phyloP scores from a whole-genome alignment of 306 rosid genomes.

The Trifolium fragiferum region DNA sequence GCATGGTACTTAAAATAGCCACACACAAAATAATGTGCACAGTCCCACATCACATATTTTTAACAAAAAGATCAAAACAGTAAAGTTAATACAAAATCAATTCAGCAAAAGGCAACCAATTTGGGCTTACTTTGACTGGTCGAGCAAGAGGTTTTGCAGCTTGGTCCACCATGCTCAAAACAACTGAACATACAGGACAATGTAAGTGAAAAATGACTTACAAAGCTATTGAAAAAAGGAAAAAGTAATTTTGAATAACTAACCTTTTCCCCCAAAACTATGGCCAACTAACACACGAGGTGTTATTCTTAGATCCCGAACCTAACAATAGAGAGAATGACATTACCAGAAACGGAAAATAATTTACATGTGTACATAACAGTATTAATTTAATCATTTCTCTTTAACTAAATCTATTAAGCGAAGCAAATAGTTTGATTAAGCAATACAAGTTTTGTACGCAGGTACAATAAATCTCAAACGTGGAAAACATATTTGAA shows the following conservation, averaged over 20 bases:
- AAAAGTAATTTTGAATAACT: constrained; percentile 17
- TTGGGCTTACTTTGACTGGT: constrained; percentile 79
- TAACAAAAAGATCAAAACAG: constrained; percentile 24
- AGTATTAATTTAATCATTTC: neutral
- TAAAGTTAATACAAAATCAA: constrained; percentile 5
- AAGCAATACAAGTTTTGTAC: constrained; percentile 24
- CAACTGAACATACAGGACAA: constrained; percentile 63
- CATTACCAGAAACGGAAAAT: constrained; percentile 13
- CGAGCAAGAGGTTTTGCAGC: constrained; percentile 98
- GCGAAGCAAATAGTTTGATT: constrained; percentile 21
- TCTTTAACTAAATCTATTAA: constrained; percentile 20
- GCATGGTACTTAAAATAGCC: constrained; percentile 5
- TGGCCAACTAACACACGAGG: constrained; percentile 94
- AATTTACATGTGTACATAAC: constrained; percentile 12
- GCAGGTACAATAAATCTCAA: constrained; percentile 23
- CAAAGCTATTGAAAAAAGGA: constrained; percentile 17
- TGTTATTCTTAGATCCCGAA: constrained; percentile 73
- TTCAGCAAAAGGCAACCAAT: constrained; percentile 23
- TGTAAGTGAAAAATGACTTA: constrained; percentile 36
- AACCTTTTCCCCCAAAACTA: constrained; percentile 99
- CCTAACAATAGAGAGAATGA: constrained; percentile 54
- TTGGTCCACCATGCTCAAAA: constrained; percentile 94
- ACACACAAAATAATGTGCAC: neutral
- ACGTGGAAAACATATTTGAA: neutral
- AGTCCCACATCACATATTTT: neutral